Evolutionary conservation across 352 stramenopile genomes (phyloP), one percentile per base, ranked within the genome.

Genomic region (Globisporangium okanoganense): DNA sequence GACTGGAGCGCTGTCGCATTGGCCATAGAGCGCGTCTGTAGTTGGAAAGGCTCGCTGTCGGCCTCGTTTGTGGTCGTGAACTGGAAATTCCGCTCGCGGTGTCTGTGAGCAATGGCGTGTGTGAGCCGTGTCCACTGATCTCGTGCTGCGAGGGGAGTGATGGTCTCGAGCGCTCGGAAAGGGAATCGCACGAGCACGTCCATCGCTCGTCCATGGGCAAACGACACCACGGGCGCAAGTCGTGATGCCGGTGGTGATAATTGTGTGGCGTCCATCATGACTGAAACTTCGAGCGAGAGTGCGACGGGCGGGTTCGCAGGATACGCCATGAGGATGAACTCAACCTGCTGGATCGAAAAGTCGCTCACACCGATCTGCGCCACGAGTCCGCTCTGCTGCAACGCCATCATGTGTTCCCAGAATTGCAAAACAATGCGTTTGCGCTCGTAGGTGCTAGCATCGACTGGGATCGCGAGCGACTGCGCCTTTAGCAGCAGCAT

Each of bases 291-390:
- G 0, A 85, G 14, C 0, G 58, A 29, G 16, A 76, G 49, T 25
- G 76, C 52, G 29, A 58, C 56, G 4, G 76, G 75, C 36, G 49
- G 58, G 14, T 70, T 51, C 1, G 27, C n/a, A 0, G 73, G 75
- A 29, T 62, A 70, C 3, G 67, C 56, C 0, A 58, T 76, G 41
- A 80, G 65, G 22, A 88, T 48, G 40, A 90, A 85, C 65, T 90
- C 81, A 6, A 84, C 73, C 49, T 86, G 76, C 60, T 82, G 71
- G 33, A 79, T 66, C 7, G 53, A 69, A 22, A 86, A 78, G 43
- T 77, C 71, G 36, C 69, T 77, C 20, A 85, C 49, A 0, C 81
- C 79, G 9, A 88, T 75, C 10, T 74, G 54, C 36, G 60, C 41
- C 1, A 70, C 75, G 1, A 87, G 59, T 5, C 73, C 78, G 31